Evolutionary conservation across 2,329 filamentous ascomycete species (phyloP).

Genomic region (Cercospora sp.): DNA sequence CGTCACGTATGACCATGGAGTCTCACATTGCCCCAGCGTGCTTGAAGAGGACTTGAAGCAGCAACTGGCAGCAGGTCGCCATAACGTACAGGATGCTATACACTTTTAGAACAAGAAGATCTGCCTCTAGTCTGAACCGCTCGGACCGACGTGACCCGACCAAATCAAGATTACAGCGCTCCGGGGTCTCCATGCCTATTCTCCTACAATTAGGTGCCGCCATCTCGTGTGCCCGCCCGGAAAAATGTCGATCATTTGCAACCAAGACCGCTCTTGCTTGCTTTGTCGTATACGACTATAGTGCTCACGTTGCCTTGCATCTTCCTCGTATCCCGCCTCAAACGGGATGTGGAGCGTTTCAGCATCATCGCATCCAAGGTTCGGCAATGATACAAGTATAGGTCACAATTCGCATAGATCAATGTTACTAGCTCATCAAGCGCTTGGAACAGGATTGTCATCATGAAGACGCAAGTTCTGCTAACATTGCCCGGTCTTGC

Average conservation of each 20-base stretch:
- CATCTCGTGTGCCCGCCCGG: conserved; percentile 4
- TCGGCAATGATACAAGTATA: neutral
- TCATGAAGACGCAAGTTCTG: neutral
- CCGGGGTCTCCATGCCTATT: neutral
- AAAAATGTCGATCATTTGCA: conserved; percentile 12
- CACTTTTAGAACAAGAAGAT: neutral
- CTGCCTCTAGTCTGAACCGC: neutral
- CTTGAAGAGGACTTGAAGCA: neutral
- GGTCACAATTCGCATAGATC: neutral
- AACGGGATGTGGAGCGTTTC: conserved; percentile 8
- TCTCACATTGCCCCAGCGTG: neutral
- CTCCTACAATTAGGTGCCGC: neutral
- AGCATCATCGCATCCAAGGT: neutral
- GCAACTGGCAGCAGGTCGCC: neutral
- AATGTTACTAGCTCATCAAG: neutral
- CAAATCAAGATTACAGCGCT: neutral
- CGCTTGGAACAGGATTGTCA: neutral
- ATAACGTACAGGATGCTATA: neutral
- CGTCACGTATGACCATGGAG: neutral
- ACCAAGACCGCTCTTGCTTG: neutral
- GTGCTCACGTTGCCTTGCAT: neutral
- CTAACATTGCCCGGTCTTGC: conserved; percentile 13
- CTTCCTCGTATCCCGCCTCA: conserved; percentile 8
- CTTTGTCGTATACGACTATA: neutral
- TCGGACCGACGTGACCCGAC: conserved; percentile 4